A percentile compares a stretch with the other conserved stretches of the same genome.
Conservation (phyloP, 352 stramenopile species). For the Pythium monospermum region DNA sequence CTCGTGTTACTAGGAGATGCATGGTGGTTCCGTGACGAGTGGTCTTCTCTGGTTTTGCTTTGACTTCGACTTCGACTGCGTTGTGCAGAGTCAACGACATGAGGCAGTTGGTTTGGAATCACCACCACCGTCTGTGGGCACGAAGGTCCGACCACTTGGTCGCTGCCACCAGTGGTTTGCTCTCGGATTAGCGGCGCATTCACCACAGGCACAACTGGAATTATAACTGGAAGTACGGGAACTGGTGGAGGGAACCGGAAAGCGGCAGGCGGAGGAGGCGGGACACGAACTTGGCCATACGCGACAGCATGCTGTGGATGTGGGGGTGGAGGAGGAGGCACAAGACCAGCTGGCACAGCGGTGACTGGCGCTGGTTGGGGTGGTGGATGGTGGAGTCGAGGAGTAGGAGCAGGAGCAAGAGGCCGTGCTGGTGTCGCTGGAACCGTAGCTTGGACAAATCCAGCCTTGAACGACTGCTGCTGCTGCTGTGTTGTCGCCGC, state of each 20-base stretch:
- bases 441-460: conserved; percentile 21
- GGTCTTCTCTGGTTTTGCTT: too few species aligned
- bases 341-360: not conserved
- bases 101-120: too few species aligned
- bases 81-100: too few species aligned
- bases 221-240: not conserved
- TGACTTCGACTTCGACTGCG: too few species aligned
- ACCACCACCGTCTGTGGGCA: too few species aligned
- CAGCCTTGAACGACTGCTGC: conserved; percentile 15
- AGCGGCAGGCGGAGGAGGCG: not conserved
- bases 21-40: not conserved
- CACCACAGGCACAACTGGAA: too few species aligned
- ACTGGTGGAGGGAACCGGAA: not conserved
- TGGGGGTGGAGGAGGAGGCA: conserved; percentile 1
- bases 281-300: conserved; percentile 1
- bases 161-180: too few species aligned
- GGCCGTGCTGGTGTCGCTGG: not conserved
- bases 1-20: not conserved
- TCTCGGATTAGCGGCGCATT: too few species aligned
- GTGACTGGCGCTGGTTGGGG: too few species aligned
- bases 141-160: too few species aligned
- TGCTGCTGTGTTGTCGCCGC: too few species aligned
- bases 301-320: too few species aligned
- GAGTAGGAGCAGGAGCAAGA: not conserved
- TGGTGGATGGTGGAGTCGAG: not conserved